Conservation (phyloP, 1,139 yeast species). For the Candida mesenterica region DNA sequence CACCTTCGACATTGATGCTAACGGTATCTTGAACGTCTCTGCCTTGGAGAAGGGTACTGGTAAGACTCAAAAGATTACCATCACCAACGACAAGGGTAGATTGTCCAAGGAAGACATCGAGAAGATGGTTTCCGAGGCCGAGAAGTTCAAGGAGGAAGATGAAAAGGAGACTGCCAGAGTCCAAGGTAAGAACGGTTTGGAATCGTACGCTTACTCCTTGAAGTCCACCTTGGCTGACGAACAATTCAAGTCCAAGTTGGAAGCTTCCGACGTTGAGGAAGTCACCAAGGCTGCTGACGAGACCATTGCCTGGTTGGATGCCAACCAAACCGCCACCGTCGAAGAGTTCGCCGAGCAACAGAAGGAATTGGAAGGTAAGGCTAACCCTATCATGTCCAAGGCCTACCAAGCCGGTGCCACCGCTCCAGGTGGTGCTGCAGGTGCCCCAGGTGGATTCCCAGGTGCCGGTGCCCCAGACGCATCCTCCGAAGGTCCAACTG, state of each 20-base stretch:
- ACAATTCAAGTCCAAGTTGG: slow-evolving; percentile 78
- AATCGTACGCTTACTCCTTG: slow-evolving; percentile 87
- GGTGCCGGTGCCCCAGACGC: slow-evolving; percentile 67
- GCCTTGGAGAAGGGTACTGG: slow-evolving; percentile 98
- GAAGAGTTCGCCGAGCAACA: slow-evolving; percentile 88
- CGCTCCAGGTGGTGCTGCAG: slow-evolving; percentile 54
- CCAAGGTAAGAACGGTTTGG: slow-evolving; percentile 80
- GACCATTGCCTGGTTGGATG: slow-evolving; percentile 84
- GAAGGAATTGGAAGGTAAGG: slow-evolving; percentile 90
- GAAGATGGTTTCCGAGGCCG: slow-evolving; percentile 52
- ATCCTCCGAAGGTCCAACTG: slow-evolving; percentile 82
- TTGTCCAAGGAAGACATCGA: slow-evolving; percentile 52
- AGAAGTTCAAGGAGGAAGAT: slow-evolving; percentile 50
- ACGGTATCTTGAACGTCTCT: slow-evolving; percentile 91
- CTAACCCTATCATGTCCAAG: slow-evolving; percentile 93
- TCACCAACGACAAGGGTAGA: slow-evolving; percentile 53
- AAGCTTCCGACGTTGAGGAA: slow-evolving; percentile 72
- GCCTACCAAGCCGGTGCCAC: slow-evolving; percentile 76
- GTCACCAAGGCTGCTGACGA: slow-evolving; percentile 84
- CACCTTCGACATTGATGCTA: slow-evolving; percentile 90
- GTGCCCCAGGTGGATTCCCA: slow-evolving; percentile 68
- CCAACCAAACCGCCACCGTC: slow-evolving; percentile 81
- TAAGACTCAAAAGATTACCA: slow-evolving; percentile 50
- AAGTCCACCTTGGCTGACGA: slow-evolving; percentile 82
- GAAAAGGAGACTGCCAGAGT: slow-evolving; percentile 48